Conservation (phyloP, 768 basidiomycete genomes). For the Naematelia encephala region DNA sequence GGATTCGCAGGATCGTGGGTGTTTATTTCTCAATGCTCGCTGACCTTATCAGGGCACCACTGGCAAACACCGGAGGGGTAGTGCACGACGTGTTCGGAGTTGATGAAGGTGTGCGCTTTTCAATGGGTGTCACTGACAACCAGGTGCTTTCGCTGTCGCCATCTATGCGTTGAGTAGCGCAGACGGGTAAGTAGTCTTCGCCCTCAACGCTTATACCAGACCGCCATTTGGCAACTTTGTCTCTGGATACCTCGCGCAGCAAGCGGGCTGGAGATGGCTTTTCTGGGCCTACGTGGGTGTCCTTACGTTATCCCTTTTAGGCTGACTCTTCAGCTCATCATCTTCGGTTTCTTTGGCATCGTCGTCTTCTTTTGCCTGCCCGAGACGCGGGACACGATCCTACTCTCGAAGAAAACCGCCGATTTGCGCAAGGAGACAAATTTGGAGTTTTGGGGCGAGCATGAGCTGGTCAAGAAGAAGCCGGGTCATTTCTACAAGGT, state of each 20-base stretch:
- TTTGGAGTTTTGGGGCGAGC: constrained; percentile 30
- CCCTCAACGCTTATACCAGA: constrained; percentile 16
- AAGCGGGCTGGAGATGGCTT: constrained; percentile 29
- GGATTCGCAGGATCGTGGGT: constrained; percentile 34
- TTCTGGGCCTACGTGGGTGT: constrained; percentile 34
- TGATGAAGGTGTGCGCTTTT: constrained; percentile 25
- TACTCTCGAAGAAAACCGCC: constrained; percentile 22
- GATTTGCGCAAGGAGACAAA: constrained; percentile 28
- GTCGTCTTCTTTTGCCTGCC: constrained; percentile 31
- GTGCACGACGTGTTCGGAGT: constrained; percentile 35
- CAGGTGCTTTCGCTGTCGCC: constrained; percentile 11
- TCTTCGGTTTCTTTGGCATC: constrained; percentile 31
- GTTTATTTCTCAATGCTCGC: not conserved
- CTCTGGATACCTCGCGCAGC: constrained; percentile 27
- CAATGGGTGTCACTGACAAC: not conserved
- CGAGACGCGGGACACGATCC: constrained; percentile 38
- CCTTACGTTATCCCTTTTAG: not conserved
- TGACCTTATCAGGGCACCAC: constrained; percentile 9
- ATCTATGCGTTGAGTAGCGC: constrained; percentile 28
- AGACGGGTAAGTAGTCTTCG: constrained; percentile 12
- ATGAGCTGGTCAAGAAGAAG: constrained; percentile 35
- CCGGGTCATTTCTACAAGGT: constrained; percentile 36
- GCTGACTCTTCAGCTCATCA: constrained; percentile 20
- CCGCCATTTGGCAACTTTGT: constrained; percentile 33
- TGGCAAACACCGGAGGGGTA: constrained; percentile 37